phyloP scores from a whole-genome alignment of 1,284 basidiomycete species.

The Ceratobasidium sp. region DNA sequence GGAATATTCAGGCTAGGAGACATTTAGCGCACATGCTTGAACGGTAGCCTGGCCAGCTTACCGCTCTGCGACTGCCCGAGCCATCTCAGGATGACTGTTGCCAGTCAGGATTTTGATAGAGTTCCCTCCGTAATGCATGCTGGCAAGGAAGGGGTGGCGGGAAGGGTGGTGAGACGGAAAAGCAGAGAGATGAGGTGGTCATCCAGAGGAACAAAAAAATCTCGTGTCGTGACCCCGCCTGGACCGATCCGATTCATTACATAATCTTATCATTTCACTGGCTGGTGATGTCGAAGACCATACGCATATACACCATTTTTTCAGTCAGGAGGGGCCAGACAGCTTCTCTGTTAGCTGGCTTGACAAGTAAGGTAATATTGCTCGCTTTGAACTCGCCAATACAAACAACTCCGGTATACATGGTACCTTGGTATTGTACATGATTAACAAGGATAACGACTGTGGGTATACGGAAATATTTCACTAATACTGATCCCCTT shows the following conservation, averaged over 20 bases:
- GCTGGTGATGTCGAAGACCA: not conserved
- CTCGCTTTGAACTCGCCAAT: no score
- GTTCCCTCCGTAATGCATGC: slow-evolving; percentile 87
- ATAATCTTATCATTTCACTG: slow-evolving; percentile 4
- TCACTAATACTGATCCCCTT: no score
- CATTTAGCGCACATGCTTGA: slow-evolving; percentile 52
- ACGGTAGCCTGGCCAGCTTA: slow-evolving; percentile 67
- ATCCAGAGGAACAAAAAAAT: slow-evolving; percentile 24
- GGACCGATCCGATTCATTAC: slow-evolving; percentile 18
- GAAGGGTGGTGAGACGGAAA: not conserved
- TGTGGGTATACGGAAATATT: no score
- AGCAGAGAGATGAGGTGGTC: slow-evolving; percentile 9
- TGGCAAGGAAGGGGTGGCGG: slow-evolving; percentile 26
- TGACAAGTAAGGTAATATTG: no score
- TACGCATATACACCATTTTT: not conserved
- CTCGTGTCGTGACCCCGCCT: slow-evolving; percentile 12
- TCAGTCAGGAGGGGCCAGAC: not conserved
- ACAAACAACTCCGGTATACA: no score
- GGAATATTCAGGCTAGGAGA: slow-evolving; percentile 85
- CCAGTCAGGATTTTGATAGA: slow-evolving; percentile 93
- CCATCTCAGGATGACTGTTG: slow-evolving; percentile 99
- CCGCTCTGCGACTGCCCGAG: slow-evolving; percentile 93
- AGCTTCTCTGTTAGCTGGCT: no score
- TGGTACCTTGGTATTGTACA: no score
- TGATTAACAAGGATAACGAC: no score